Base-by-base conservation (phyloP, 768 basidiomycete genomes). In the Trametes cubensis region DNA sequence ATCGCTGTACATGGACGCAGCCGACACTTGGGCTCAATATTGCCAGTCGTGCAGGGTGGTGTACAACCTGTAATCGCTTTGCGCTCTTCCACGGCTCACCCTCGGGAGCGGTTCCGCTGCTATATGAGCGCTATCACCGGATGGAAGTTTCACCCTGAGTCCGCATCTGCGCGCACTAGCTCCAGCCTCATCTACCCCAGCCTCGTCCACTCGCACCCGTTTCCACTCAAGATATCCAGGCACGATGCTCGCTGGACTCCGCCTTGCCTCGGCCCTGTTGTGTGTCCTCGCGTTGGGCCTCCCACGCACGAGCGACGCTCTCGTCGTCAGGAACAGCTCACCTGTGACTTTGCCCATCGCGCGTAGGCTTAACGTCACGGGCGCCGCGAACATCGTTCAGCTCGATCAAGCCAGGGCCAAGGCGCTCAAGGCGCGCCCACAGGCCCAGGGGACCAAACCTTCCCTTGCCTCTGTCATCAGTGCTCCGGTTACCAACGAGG, bases 371-470 rank as follows among this genome's bases (percentile, higher is more conserved):
- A 73, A 71, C 50, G 52, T 68, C 50, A 71, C 69, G 14, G 61
- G 64, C 4, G 53, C 38, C 10, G 39, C 64, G 17, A 67, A 60
- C 28, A 38, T 73, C 18, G n/a, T 64, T 4, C 34, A 64, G 52
- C 25, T 55, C 48, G 72, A 73, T 41, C 70, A 63, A 53, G 66
- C 67, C 1, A 55, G 71, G 26, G 68, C 63, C 4, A 61, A 62
- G 57, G 39, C 63, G 10, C 49, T 72, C 15, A 58, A 56, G 56
- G 30, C 41, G 14, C 41, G 57, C 18, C 47, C 53, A 15, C 28
- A 30, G 46, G 48, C 51, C 14, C 41, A 17, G 20, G 17, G 38
- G 17, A 58, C 39, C 40, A 34, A 51, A 21, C 38, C 42, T 17
- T 50, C 40, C 6, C 52, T 49, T 17, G 60, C 66, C 6, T 44